A percentile compares a stretch with the other conserved stretches of the same genome.
phyloP scores from a whole-genome alignment of 1,139 yeast species.

The Nakaseomyces uthaithaninus region DNA sequence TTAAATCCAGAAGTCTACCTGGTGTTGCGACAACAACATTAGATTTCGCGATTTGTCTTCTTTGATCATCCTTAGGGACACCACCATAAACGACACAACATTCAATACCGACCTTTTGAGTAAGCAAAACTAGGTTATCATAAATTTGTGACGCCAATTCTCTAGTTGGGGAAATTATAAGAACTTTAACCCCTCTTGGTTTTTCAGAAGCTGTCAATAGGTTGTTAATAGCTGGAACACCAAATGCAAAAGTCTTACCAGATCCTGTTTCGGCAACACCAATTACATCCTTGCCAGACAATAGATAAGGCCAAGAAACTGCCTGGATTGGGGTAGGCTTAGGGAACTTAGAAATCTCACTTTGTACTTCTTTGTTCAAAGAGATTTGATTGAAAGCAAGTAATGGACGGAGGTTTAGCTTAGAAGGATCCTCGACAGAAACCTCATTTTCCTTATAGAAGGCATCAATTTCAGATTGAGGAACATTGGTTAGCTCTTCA shows the following conservation, averaged over 20 bases:
- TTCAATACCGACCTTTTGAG: slow-evolving; percentile 51
- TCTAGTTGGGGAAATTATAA: slow-evolving; percentile 93
- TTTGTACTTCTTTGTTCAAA: slow-evolving; percentile 48
- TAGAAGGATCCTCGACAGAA: slow-evolving; percentile 62
- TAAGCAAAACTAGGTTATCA: slow-evolving; percentile 67
- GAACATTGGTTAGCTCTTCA: slow-evolving; percentile 30
- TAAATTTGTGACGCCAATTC: slow-evolving; percentile 91
- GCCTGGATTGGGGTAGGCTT: slow-evolving; percentile 96
- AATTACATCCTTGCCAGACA: slow-evolving; percentile 75
- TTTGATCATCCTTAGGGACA: slow-evolving; percentile 90
- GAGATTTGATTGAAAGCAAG: slow-evolving; percentile 56
- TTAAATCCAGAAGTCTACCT: slow-evolving; percentile 84
- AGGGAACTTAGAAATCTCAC: slow-evolving; percentile 59
- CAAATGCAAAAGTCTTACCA: slow-evolving; percentile 95
- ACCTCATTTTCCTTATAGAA: slow-evolving; percentile 70
- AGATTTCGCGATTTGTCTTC: slow-evolving; percentile 52
- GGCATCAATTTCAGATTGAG: slow-evolving; percentile 50
- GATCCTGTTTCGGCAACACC: slow-evolving; percentile 99
- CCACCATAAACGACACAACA: slow-evolving; percentile 95
- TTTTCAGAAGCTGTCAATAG: slow-evolving; percentile 33
- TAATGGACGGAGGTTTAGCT: slow-evolving; percentile 53
- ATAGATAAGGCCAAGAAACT: slow-evolving; percentile 91
- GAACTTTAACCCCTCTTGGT: slow-evolving; percentile 55
- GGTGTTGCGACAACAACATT: slow-evolving; percentile 94
- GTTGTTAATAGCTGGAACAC: slow-evolving; percentile 90